Percentiles rank a stretch among this genome's conserved stretches.
Evolutionary conservation across 805 yeast species (phyloP).

Genomic region (Schwanniomyces sp.): DNA sequence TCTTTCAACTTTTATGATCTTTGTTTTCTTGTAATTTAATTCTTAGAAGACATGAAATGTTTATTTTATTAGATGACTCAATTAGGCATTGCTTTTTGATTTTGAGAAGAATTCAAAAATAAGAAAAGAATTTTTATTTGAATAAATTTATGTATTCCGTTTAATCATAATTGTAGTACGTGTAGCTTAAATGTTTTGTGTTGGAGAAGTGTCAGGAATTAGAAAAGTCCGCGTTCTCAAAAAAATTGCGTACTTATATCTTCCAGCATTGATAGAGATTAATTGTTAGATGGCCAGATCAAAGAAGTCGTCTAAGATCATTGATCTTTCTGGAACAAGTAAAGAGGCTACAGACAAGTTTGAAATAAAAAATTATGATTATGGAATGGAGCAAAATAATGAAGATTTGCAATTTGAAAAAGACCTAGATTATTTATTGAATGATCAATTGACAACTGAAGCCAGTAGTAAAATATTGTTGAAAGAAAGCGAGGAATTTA

Average conservation of each 20-base stretch:
- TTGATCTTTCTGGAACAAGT: neutral
- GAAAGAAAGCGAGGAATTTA: neutral
- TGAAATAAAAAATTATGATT: neutral
- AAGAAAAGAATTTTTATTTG: conserved; percentile 6
- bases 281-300: neutral
- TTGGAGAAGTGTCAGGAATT: neutral
- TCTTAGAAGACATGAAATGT: conserved; percentile 6
- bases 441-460: conserved; percentile 5
- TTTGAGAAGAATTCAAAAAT: conserved; percentile 4
- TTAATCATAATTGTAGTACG: neutral
- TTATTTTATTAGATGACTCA: conserved; percentile 5
- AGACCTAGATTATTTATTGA: conserved; percentile 29
- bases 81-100: conserved; percentile 7
- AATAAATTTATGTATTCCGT: conserved; percentile 8
- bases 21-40: conserved; percentile 3
- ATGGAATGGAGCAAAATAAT: neutral
- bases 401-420: conserved; percentile 22
- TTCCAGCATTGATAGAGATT: neutral
- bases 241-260: neutral
- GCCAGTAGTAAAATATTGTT: neutral
- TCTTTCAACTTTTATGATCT: conserved; percentile 3
- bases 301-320: neutral
- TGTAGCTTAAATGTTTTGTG: no score
- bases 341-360: neutral
- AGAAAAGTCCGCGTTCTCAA: neutral